Conservation (phyloP, 306 rosid species). For the Arachis stenosperma region DNA sequence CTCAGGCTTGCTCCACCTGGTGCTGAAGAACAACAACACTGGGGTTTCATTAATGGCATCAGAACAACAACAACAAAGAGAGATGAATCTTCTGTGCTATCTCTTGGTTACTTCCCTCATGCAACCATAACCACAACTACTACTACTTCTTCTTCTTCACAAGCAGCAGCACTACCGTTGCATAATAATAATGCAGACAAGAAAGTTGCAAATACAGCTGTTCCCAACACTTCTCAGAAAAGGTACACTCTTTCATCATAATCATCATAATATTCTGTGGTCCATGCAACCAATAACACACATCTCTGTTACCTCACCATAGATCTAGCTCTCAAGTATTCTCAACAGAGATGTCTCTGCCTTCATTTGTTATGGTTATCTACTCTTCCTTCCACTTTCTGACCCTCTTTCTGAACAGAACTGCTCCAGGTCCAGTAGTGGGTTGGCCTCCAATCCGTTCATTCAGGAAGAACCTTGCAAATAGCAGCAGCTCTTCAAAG, state of each 20-base stretch:
- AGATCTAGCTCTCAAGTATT: conserved; percentile 43
- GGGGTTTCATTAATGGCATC: conserved; percentile 41
- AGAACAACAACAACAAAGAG: conserved; percentile 33
- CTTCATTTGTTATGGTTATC: conserved; percentile 30
- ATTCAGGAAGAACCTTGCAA: conserved; percentile 80
- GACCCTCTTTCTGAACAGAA: conserved; percentile 55
- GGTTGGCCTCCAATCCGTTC: conserved; percentile 99
- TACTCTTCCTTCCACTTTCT: conserved; percentile 35
- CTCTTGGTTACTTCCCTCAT: conserved; percentile 54
- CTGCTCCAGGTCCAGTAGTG: conserved; percentile 95
- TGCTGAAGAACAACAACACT: conserved; percentile 54
- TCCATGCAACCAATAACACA: conserved; percentile 49
- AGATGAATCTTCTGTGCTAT: conserved; percentile 54
- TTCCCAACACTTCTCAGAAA: conserved; percentile 88
- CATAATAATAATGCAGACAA: conserved; percentile 53
- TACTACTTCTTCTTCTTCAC: no score
- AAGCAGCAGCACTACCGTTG: conserved; percentile 45
- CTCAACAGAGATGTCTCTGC: conserved; percentile 42
- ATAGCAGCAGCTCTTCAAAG: conserved; percentile 62
- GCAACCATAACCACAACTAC: conserved; percentile 31
- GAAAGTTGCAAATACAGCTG: conserved; percentile 75
- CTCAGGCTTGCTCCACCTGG: conserved; percentile 93
- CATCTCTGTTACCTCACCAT: conserved; percentile 1
- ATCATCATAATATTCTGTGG: conserved; percentile 41
- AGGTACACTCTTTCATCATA: conserved; percentile 52